Evolutionary conservation across 305 asterid genomes (phyloP).

Genomic region (Fraxinus latifolia): DNA sequence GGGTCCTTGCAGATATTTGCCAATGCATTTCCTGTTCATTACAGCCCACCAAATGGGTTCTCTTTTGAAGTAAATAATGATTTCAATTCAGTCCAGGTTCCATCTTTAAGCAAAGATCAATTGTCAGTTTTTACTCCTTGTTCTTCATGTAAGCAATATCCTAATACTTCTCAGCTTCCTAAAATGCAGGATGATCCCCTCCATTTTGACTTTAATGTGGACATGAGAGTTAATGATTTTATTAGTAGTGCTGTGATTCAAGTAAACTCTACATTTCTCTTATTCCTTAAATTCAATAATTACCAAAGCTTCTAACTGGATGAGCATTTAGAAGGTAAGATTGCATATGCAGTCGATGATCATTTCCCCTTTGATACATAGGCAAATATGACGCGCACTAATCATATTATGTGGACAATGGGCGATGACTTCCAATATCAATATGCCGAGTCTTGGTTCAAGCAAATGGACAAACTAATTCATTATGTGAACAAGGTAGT

Average conservation of each 20-base stretch:
- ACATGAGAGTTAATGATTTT: constrained; percentile 59
- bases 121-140: constrained; percentile 2
- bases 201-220: constrained; percentile 59
- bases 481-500: constrained; percentile 77
- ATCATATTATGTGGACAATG: constrained; percentile 95
- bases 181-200: constrained; percentile 65
- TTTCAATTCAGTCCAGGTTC: constrained; percentile 66
- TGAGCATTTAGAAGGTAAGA: not conserved
- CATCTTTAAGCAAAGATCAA: constrained; percentile 11
- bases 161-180: constrained; percentile 8
- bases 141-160: not conserved
- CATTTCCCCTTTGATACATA: constrained; percentile 25
- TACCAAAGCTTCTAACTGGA: not conserved
- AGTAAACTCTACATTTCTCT: constrained; percentile 30
- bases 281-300: not conserved
- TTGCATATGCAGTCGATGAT: not conserved
- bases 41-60: constrained; percentile 74
- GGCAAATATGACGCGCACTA: constrained; percentile 74
- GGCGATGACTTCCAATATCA: constrained; percentile 83
- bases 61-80: constrained; percentile 51
- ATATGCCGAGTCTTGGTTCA: constrained; percentile 84
- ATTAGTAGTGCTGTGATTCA: constrained; percentile 63
- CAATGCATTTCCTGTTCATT: constrained; percentile 72
- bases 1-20: constrained; percentile 59
- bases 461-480: constrained; percentile 84